Percentiles rank a stretch among this genome's conserved stretches.
Conservation (phyloP, 176 grass and related monocot genomes). For the Ensete glaucum region DNA sequence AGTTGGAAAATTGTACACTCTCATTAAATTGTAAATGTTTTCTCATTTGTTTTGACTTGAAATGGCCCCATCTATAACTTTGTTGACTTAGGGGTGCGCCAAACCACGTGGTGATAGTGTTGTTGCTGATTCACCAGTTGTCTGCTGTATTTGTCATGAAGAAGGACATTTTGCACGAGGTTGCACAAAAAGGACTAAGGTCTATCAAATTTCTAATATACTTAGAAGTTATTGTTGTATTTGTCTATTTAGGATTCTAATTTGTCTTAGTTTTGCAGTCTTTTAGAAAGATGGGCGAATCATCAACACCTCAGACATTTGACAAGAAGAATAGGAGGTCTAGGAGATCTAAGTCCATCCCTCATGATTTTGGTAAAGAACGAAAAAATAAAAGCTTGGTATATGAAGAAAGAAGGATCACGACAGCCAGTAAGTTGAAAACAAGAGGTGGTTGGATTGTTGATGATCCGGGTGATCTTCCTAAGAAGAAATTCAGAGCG, state of each 20-base stretch:
- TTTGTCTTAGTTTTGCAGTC: slow-evolving; percentile 35
- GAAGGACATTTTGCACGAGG: slow-evolving; percentile 60
- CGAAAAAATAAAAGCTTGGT: slow-evolving; percentile 41
- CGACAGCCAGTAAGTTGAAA: slow-evolving; percentile 40
- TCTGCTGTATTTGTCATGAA: slow-evolving; percentile 12
- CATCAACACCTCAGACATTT: slow-evolving; percentile 30
- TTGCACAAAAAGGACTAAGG: slow-evolving; percentile 55
- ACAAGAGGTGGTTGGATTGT: slow-evolving; percentile 49
- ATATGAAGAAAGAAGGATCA: slow-evolving; percentile 41
- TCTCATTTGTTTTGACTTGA: not conserved
- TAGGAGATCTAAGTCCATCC: slow-evolving; percentile 46
- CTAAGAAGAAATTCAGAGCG: slow-evolving; percentile 47
- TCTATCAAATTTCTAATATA: slow-evolving; percentile 13
- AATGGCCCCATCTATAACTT: not conserved
- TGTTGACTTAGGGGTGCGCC: slow-evolving; percentile 63
- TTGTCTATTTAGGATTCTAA: slow-evolving; percentile 6
- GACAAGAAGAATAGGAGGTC: slow-evolving; percentile 35
- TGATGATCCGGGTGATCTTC: slow-evolving; percentile 38
- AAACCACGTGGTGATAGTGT: slow-evolving; percentile 49
- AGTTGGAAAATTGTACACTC: slow-evolving; percentile 12
- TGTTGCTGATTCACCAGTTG: slow-evolving; percentile 14
- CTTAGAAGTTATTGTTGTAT: not conserved
- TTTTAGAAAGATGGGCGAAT: slow-evolving; percentile 24
- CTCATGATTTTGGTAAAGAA: slow-evolving; percentile 28
- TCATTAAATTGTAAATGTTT: not conserved